phyloP scores from a whole-genome alignment of 768 basidiomycete genomes.

The Lactarius evosmus region DNA sequence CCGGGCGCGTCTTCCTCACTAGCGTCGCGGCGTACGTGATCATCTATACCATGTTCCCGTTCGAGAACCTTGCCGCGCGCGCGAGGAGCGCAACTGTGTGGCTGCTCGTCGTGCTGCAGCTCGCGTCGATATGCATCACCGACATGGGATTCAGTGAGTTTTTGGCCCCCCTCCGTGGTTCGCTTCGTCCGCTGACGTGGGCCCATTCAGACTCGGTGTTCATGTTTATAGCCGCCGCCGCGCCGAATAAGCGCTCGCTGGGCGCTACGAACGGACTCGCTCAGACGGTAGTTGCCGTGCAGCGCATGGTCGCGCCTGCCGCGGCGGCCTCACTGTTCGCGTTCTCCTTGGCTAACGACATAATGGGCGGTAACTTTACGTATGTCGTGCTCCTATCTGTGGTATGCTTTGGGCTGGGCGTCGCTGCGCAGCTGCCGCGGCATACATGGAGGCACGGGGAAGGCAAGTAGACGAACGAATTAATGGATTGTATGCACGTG shows the following conservation, averaged over 20 bases:
- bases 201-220: constrained; percentile 56
- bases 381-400: constrained; percentile 10
- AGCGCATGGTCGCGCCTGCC: constrained; percentile 51
- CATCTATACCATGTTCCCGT: constrained; percentile 33
- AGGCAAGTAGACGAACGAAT: neutral
- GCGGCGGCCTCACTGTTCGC: constrained; percentile 63
- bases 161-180: neutral
- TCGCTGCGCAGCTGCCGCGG: constrained; percentile 19
- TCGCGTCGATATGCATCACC: constrained; percentile 11
- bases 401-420: constrained; percentile 6
- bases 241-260: constrained; percentile 61
- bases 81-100: neutral
- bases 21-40: constrained; percentile 32
- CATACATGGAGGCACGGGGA: constrained; percentile 13
- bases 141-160: constrained; percentile 23
- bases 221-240: constrained; percentile 62
- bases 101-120: constrained; percentile 13
- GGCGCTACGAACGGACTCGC: constrained; percentile 63
- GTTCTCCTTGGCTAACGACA: constrained; percentile 47
- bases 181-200: neutral
- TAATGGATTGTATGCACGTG: neutral
- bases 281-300: constrained; percentile 40
- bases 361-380: constrained; percentile 45
- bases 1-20: constrained; percentile 35
- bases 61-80: constrained; percentile 19